Evolutionary conservation across 2,329 filamentous ascomycete genomes (phyloP), one percentile per base, ranked within the genome.

Genomic region (Scopulariopsis brevicaulis): DNA sequence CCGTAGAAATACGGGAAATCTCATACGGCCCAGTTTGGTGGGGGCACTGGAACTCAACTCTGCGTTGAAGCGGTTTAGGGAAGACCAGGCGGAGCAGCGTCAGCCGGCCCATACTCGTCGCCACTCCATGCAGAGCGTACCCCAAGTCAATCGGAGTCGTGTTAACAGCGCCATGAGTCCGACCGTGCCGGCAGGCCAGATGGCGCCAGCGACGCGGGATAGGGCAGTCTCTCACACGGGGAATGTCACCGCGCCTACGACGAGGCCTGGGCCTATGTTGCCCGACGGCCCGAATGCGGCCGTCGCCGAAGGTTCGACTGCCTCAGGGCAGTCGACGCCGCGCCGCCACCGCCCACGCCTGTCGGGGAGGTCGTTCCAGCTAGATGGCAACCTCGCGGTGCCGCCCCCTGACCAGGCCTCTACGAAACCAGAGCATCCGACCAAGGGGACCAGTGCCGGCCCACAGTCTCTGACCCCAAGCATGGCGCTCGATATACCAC

Each of bases 41-140:
- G 94, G 94, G 51, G 94, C 90, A 10, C 77, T 99, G 59, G 94
- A 99, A 71, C 99, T 99, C 65, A 83, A 92, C 64, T 93, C 93
- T 2, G 87, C 96, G 3, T 75, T 99, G 53, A 87, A 89, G n/a
- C 91, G 91, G 2, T 73, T 99, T 59, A 86, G 95, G 65, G 89
- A 90, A 58, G 83, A 28, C 48, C 28, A 32, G 11, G 20, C 48
- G 12, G 51, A 53, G 51, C 5, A 20, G 12, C 46, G 22, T 50
- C 20, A 4, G 15, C 48, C 32, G 7, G 55, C 14, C n/a, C 40
- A 52, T 28, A 28, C 50, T 15, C 55, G 55, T 24, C 46, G 55
- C 14, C 55, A 57, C 48, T 57, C 55, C 8, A 51, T 53, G 14
- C 55, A 57, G 48, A 57, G 53, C 22, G 22, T 57, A 18, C 48